Evolutionary conservation across 2,329 filamentous ascomycete genomes (phyloP).

Genomic region (Lachnum nothofagi): DNA sequence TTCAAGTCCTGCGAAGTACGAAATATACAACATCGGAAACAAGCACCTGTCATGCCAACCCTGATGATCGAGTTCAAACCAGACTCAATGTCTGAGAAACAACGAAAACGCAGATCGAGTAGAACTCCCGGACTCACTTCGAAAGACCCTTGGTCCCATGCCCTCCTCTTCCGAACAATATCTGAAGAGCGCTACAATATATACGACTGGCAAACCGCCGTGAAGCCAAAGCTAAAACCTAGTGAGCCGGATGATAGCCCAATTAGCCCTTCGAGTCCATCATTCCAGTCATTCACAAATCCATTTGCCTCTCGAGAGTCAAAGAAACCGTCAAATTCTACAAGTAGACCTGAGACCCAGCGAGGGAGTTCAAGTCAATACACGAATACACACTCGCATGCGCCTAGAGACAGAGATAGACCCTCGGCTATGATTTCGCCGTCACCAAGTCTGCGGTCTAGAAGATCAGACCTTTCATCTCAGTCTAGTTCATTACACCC

Average conservation of each 20-base stretch:
- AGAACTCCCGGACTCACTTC: slow-evolving; percentile 50
- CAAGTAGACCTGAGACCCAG: slow-evolving; percentile 34
- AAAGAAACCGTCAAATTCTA: slow-evolving; percentile 15
- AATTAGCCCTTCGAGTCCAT: slow-evolving; percentile 26
- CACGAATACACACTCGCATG: slow-evolving; percentile 39
- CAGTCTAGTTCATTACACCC: slow-evolving; percentile 31
- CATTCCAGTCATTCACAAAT: slow-evolving; percentile 29
- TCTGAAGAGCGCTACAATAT: slow-evolving; percentile 50
- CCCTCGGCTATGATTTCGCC: slow-evolving; percentile 51
- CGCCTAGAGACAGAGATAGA: slow-evolving; percentile 31
- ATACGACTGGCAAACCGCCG: slow-evolving; percentile 51
- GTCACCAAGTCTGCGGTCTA: slow-evolving; percentile 56
- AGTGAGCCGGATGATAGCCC: slow-evolving; percentile 20
- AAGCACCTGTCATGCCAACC: slow-evolving; percentile 54
- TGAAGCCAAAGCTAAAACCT: slow-evolving; percentile 35
- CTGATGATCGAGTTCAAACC: slow-evolving; percentile 51
- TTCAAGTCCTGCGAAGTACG: slow-evolving; percentile 41
- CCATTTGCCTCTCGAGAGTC: slow-evolving; percentile 26
- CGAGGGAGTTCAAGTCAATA: slow-evolving; percentile 45
- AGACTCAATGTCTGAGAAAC: slow-evolving; percentile 50
- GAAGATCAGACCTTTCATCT: slow-evolving; percentile 55
- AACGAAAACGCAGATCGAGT: slow-evolving; percentile 60
- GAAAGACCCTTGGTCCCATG: slow-evolving; percentile 32
- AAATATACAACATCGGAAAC: slow-evolving; percentile 56
- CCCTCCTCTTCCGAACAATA: slow-evolving; percentile 53